A percentile compares a stretch with the other conserved stretches of the same genome.
Conservation (phyloP, 169 alveolate species). For the Perkinsus marinus region DNA sequence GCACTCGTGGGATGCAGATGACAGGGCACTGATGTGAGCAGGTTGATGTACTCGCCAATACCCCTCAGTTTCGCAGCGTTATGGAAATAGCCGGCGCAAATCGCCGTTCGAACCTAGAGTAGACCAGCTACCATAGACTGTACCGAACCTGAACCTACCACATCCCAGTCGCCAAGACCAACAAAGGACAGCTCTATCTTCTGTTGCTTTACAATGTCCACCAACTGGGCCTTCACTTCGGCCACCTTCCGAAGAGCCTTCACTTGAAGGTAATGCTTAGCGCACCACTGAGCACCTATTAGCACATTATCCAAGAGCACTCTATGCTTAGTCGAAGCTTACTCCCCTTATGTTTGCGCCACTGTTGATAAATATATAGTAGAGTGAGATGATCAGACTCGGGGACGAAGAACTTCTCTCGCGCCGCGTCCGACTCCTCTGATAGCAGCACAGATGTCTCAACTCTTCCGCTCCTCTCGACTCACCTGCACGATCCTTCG, state of each 20-base stretch:
- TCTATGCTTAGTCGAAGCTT: too few species aligned
- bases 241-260: constrained; percentile 70
- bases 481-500: constrained; percentile 78
- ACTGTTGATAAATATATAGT: constrained; percentile 91
- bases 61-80: constrained; percentile 97
- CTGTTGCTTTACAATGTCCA: constrained; percentile 69
- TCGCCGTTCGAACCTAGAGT: constrained; percentile 80
- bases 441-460: too few species aligned
- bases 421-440: constrained; percentile 85
- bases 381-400: constrained; percentile 98
- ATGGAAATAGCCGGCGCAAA: constrained; percentile 96
- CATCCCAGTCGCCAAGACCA: constrained; percentile 76
- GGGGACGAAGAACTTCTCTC: constrained; percentile 96
- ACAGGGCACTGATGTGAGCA: constrained; percentile 93
- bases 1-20: constrained; percentile 97
- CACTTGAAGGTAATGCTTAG: constrained; percentile 74
- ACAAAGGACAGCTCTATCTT: constrained; percentile 39
- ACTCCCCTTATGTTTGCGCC: constrained; percentile 69
- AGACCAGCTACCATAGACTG: constrained; percentile 26
- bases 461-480: too few species aligned
- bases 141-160: constrained; percentile 25
- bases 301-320: too few species aligned
- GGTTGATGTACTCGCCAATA: constrained; percentile 93
- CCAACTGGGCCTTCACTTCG: constrained; percentile 78
- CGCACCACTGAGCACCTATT: constrained; percentile 77